Percentiles rank a stretch among this genome's conserved stretches.
Evolutionary conservation across 75 land plant genomes (phyloP).

Genomic region (Chamaecyparis obtusa): DNA sequence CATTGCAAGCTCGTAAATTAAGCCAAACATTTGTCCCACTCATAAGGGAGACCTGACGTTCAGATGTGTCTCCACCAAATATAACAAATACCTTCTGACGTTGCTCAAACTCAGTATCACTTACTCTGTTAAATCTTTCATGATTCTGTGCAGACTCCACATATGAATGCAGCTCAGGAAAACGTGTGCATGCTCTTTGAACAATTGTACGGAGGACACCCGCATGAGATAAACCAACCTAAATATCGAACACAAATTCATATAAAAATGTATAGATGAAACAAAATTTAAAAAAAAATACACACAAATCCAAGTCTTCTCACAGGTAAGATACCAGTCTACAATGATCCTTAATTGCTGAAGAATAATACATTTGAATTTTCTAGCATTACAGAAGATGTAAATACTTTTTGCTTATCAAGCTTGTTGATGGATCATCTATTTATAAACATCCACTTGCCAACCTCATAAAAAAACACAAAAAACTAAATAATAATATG

Average conservation of each 20-base stretch:
- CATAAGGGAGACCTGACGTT: conserved; percentile 85
- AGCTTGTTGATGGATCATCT: neutral
- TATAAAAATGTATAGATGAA: neutral
- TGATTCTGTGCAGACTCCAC: neutral
- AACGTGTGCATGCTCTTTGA: conserved; percentile 58
- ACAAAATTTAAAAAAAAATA: neutral
- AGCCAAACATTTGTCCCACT: conserved; percentile 96
- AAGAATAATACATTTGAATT: neutral
- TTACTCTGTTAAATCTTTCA: neutral
- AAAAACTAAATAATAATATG: neutral
- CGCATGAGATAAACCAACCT: conserved; percentile 86
- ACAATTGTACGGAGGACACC: conserved; percentile 62
- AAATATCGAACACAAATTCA: conserved; percentile 2
- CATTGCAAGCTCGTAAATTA: conserved; percentile 60
- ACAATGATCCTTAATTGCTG: neutral
- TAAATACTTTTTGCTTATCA: neutral
- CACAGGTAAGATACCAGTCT: neutral
- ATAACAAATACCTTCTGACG: conserved; percentile 68
- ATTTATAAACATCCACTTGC: neutral
- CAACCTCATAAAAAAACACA: neutral
- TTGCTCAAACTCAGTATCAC: neutral
- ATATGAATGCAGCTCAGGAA: conserved; percentile 22
- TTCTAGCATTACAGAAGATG: neutral
- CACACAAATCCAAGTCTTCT: neutral
- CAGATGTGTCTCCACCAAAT: conserved; percentile 86